A percentile compares a stretch with the other conserved stretches of the same genome.
Conservation (phyloP, 2,329 filamentous ascomycete genomes). For the Phialemoniopsis sp. region DNA sequence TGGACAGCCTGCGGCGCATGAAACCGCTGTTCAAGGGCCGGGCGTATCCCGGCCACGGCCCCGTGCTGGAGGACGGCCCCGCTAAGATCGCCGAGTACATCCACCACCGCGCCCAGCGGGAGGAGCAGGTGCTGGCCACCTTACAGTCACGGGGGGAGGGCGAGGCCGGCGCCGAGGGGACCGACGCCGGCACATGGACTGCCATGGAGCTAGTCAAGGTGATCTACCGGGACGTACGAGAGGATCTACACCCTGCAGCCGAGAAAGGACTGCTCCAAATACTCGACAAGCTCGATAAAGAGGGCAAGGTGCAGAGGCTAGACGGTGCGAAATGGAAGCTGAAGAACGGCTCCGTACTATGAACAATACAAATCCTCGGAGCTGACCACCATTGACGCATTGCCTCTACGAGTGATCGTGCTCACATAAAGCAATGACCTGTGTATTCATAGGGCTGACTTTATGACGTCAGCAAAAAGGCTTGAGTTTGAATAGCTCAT, state of each 20-base stretch:
- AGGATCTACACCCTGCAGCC: constrained; percentile 71
- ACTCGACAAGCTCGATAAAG: constrained; percentile 69
- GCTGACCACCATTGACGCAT: no score
- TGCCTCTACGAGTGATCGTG: no score
- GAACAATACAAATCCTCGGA: constrained; percentile 4
- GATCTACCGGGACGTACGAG: constrained; percentile 78
- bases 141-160: constrained; percentile 36
- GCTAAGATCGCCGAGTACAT: constrained; percentile 80
- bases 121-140: constrained; percentile 70
- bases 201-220: constrained; percentile 81
- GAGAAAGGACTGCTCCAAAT: constrained; percentile 74
- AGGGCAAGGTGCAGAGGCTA: constrained; percentile 57
- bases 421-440: no score
- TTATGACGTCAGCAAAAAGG: no score
- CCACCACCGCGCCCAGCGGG: constrained; percentile 71
- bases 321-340: constrained; percentile 37
- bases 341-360: constrained; percentile 36
- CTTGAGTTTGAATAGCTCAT: no score
- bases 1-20: constrained; percentile 60
- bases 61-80: constrained; percentile 68
- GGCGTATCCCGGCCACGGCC: constrained; percentile 86
- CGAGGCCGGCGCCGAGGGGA: constrained; percentile 14
- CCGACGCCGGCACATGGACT: constrained; percentile 47
- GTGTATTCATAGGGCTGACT: no score
- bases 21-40: constrained; percentile 54